phyloP scores from a whole-genome alignment of 192 early-diverging fungal species.

The Backusella parvicylindrica region DNA sequence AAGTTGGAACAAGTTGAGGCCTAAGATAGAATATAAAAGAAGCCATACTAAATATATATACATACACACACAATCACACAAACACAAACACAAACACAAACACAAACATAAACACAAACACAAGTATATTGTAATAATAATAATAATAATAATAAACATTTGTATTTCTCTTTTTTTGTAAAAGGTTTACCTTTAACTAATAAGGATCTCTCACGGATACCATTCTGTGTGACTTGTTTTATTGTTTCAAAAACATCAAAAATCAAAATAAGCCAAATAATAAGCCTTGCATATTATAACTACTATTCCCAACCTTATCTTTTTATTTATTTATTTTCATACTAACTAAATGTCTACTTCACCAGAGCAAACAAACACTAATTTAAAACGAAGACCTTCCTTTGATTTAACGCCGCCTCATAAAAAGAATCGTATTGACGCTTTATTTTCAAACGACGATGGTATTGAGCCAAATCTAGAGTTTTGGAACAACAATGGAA shows the following conservation, averaged over 20 bases:
- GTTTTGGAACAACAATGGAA: not conserved
- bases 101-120: not conserved
- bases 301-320: no score
- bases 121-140: not conserved
- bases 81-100: not conserved
- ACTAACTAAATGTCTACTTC: not conserved
- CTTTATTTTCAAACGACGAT: constrained; percentile 1
- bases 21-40: not conserved
- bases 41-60: not conserved
- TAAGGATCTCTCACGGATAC: no score
- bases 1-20: not conserved
- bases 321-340: no score
- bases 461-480: not conserved
- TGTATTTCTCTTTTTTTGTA: no score
- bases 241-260: no score
- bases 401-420: not conserved
- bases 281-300: no score
- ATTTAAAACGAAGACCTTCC: not conserved
- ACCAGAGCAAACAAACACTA: not conserved
- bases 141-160: not conserved
- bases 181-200: no score
- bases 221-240: not conserved
- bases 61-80: not conserved
- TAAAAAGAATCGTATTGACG: not conserved
- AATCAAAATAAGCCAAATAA: no score